A percentile compares a stretch with the other conserved stretches of the same genome.
phyloP scores from a whole-genome alignment of 768 basidiomycete species.

The Amanita muscaria region DNA sequence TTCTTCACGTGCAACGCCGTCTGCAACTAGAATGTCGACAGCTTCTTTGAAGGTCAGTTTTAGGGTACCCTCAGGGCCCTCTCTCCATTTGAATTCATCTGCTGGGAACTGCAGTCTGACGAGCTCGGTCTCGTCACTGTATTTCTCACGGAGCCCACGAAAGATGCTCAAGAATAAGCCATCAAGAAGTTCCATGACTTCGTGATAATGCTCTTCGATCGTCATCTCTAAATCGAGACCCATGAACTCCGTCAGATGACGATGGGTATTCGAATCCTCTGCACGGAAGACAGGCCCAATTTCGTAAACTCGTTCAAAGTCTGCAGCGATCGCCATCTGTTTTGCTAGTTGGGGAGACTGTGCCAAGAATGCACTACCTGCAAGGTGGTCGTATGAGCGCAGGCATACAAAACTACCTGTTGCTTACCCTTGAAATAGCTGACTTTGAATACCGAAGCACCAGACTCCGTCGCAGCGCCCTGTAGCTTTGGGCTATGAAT shows the following conservation, averaged over 20 bases:
- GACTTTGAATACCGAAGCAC: conserved; percentile 96
- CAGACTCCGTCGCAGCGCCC: conserved; percentile 93
- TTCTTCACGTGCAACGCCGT: conserved; percentile 68
- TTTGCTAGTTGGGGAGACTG: conserved; percentile 97
- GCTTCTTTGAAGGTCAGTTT: conserved; percentile 83
- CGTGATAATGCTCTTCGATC: conserved; percentile 98
- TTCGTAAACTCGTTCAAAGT: conserved; percentile 97
- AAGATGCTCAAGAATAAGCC: conserved; percentile 82
- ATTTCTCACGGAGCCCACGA: conserved; percentile 67
- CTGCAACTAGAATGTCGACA: conserved; percentile 76
- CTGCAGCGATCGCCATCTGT: conserved; percentile 98
- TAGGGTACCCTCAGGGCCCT: conserved; percentile 83
- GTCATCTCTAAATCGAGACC: conserved; percentile 99
- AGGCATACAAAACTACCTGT: background rate
- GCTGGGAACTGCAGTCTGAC: conserved; percentile 86
- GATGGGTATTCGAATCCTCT: conserved; percentile 94
- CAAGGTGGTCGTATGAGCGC: background rate
- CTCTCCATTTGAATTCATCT: conserved; percentile 92
- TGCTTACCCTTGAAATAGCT: conserved; percentile 86
- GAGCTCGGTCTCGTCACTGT: conserved; percentile 72
- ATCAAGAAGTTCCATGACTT: conserved; percentile 90
- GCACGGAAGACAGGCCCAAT: conserved; percentile 96
- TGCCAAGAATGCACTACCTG: conserved; percentile 86
- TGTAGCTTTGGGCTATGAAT: conserved; percentile 98
- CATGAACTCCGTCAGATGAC: conserved; percentile 97